These are phyloP conservation scores for Ramaria rubella DNA, from an alignment of 768 basidiomycete species.

Conservation along the genomic window DNA sequence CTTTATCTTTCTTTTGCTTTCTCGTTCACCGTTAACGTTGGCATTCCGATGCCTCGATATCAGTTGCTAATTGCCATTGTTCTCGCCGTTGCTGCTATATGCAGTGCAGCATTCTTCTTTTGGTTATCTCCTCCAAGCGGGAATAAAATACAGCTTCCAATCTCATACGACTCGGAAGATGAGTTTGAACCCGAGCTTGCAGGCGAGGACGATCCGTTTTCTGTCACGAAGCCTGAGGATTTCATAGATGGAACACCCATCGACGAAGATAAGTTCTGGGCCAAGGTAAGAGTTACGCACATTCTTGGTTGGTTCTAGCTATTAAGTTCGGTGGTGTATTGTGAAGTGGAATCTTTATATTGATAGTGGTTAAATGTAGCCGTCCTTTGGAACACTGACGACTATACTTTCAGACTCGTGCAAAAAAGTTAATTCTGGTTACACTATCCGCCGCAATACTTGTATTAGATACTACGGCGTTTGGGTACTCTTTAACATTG, in stretches of 20 bases:
- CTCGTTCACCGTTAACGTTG: too few species aligned
- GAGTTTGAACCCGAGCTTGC: constrained; percentile 19
- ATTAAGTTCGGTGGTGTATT: neutral
- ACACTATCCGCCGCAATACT: constrained; percentile 41
- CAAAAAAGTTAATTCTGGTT: constrained; percentile 49
- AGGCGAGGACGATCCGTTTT: constrained; percentile 48
- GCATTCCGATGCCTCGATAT: constrained; percentile 46
- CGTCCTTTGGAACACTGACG: too few species aligned
- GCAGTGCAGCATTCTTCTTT: constrained; percentile 40
- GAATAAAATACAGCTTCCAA: constrained; percentile 48
- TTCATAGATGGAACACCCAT: constrained; percentile 60
- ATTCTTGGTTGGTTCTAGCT: neutral
- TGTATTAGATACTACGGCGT: constrained; percentile 42
- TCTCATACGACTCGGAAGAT: constrained; percentile 15
- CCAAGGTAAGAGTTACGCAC: constrained; percentile 32
- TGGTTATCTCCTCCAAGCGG: constrained; percentile 33
- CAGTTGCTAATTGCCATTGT: constrained; percentile 48
- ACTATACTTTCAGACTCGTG: constrained; percentile 45
- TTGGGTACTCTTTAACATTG: constrained; percentile 46
- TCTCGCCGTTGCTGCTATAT: constrained; percentile 37
- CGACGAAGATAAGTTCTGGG: constrained; percentile 54
- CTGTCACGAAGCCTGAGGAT: constrained; percentile 69
- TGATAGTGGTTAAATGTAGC: neutral
- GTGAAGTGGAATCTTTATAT: neutral
- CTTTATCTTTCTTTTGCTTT: too few species aligned